phyloP scores from a whole-genome alignment of 768 basidiomycete species.

The Rhodotorula babjevae region DNA sequence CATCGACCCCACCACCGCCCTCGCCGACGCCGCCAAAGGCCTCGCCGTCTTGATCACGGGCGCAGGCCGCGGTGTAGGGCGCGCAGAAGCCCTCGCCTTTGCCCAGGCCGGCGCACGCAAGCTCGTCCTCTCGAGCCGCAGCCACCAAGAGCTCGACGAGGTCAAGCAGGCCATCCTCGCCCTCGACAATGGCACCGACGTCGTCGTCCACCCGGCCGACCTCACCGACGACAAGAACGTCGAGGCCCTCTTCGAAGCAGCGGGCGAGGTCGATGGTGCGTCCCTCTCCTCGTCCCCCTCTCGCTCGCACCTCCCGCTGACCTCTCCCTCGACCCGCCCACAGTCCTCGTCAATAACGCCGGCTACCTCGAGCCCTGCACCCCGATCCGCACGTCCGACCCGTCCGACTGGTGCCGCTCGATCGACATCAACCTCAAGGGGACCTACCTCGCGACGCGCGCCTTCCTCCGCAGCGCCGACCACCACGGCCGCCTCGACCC shows the following conservation, averaged over 20 bases:
- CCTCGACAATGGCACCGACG: neutral
- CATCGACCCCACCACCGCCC: neutral
- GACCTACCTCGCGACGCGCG: constrained; percentile 25
- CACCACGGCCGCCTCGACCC: neutral
- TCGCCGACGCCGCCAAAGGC: neutral
- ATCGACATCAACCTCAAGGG: constrained; percentile 9
- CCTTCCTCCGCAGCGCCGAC: constrained; percentile 15
- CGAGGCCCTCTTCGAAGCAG: constrained; percentile 13
- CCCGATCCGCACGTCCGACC: constrained; percentile 11
- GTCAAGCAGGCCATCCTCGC: constrained; percentile 6
- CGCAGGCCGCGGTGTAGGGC: constrained; percentile 10
- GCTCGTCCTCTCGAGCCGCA: constrained; percentile 16
- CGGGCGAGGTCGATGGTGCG: constrained; percentile 21
- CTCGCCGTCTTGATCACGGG: constrained; percentile 26
- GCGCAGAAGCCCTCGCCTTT: constrained; percentile 10
- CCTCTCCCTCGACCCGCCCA: neutral
- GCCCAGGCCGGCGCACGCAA: constrained; percentile 19
- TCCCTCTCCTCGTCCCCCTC: neutral
- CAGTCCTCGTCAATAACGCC: constrained; percentile 27
- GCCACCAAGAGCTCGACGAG: constrained; percentile 5
- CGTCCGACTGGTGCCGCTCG: constrained; percentile 10
- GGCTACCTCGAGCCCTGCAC: constrained; percentile 22
- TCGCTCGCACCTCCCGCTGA: neutral
- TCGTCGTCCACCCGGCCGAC: constrained; percentile 3
- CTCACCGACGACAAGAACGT: constrained; percentile 5